Percentiles rank a stretch among this genome's conserved stretches.
Evolutionary conservation across 75 land plant species (phyloP).

Genomic region (Larix kaempferi): DNA sequence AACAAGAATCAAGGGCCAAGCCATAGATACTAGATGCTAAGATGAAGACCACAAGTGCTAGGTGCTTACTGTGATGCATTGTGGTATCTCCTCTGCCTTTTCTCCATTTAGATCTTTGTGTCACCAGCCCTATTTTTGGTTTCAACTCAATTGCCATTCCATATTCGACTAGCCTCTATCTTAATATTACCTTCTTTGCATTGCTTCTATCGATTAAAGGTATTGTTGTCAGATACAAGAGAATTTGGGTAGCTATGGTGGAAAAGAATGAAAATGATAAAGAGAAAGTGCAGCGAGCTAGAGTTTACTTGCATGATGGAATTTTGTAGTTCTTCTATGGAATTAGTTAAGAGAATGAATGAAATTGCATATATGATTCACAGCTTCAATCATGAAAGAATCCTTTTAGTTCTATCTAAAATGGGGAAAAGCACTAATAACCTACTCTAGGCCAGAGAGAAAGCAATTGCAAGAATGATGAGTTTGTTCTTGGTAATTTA

Average conservation of each 20-base stretch:
- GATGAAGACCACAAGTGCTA: no score
- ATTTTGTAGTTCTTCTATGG: constrained; percentile 95
- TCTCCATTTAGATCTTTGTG: background rate
- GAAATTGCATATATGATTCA: constrained; percentile 89
- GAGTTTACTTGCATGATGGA: constrained; percentile 80
- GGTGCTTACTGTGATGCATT: no score
- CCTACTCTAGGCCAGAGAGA: constrained; percentile 78
- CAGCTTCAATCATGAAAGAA: constrained; percentile 75
- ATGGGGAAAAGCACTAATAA: constrained; percentile 99
- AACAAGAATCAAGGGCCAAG: no score
- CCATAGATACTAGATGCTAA: no score
- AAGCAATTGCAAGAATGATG: no score
- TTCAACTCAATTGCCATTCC: background rate
- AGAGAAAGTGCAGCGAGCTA: constrained; percentile 11
- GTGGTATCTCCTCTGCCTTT: background rate
- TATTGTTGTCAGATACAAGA: constrained; percentile 19
- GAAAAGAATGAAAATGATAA: constrained; percentile 21
- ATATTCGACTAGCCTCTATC: background rate
- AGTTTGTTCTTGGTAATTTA: no score
- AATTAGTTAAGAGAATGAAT: constrained; percentile 84
- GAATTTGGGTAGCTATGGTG: constrained; percentile 15
- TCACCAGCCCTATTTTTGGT: background rate
- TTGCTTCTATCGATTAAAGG: background rate
- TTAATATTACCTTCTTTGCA: background rate
- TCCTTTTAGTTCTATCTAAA: constrained; percentile 91